phyloP scores from a whole-genome alignment of 1,139 yeast genomes.

The Yamadazyma spencermartinsiae region DNA sequence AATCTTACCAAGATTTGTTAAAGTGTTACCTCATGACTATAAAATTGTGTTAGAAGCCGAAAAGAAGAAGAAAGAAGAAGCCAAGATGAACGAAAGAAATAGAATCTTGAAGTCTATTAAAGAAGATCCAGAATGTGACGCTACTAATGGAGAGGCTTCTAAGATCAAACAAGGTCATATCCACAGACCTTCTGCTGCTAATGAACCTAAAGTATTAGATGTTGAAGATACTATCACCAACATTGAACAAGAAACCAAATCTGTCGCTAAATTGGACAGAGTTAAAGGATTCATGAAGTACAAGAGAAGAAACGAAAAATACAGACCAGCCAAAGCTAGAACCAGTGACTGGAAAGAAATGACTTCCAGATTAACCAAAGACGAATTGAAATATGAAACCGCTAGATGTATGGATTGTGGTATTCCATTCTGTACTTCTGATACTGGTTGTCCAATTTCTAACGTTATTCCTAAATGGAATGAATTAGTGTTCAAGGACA shows the following conservation, averaged over 20 bases:
- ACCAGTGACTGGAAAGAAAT: conserved; percentile 92
- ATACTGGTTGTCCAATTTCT: conserved; percentile 97
- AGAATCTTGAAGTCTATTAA: conserved; percentile 64
- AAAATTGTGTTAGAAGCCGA: conserved; percentile 85
- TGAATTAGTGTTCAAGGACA: conserved; percentile 90
- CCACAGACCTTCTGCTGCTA: conserved; percentile 30
- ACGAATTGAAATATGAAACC: conserved; percentile 85
- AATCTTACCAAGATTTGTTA: conserved; percentile 84
- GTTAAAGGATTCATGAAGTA: conserved; percentile 91
- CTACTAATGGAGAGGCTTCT: conserved; percentile 80
- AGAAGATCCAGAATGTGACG: conserved; percentile 83
- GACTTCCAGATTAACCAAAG: conserved; percentile 76
- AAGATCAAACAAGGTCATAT: conserved; percentile 51
- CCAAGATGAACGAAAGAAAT: conserved; percentile 61
- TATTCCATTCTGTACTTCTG: conserved; percentile 97
- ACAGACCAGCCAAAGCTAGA: conserved; percentile 76
- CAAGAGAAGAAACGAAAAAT: conserved; percentile 83
- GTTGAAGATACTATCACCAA: conserved; percentile 86
- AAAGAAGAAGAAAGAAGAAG: conserved; percentile 64
- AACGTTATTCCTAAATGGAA: conserved; percentile 98
- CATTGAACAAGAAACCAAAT: conserved; percentile 61
- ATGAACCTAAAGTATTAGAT: conserved; percentile 86
- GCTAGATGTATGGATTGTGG: conserved; percentile 99
- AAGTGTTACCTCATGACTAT: conserved; percentile 90
- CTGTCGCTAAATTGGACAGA: conserved; percentile 71